Conservation (phyloP, 768 basidiomycete species). For the Collybia sordida region DNA sequence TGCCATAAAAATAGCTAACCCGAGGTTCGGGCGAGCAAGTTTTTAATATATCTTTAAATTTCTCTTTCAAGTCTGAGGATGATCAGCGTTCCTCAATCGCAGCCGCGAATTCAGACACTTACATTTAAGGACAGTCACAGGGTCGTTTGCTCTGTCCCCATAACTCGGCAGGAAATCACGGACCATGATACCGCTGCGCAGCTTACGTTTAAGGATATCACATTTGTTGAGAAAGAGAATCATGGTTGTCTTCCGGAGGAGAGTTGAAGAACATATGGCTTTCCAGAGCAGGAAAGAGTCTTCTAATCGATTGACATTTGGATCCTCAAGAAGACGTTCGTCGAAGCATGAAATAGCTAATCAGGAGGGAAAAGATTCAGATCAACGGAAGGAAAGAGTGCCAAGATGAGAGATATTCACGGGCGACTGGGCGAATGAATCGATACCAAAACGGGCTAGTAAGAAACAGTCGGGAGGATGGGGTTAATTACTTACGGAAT, state of each 20-base stretch:
- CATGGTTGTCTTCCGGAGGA: conserved; percentile 60
- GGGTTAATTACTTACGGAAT: conserved; percentile 46
- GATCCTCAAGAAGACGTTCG: conserved; percentile 54
- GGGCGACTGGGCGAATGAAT: conserved; percentile 42
- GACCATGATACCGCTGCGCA: conserved; percentile 46
- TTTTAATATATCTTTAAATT: conserved; percentile 53
- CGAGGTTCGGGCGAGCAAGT: conserved; percentile 49
- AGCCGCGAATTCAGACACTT: conserved; percentile 18
- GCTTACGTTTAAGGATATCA: conserved; percentile 56
- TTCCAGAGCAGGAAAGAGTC: conserved; percentile 73
- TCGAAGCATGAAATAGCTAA: conserved; percentile 45
- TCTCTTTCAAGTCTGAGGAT: conserved; percentile 34
- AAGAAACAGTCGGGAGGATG: not conserved
- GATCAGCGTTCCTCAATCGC: not conserved
- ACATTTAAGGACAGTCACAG: conserved; percentile 55
- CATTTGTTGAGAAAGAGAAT: conserved; percentile 78
- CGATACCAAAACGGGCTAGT: too few species aligned
- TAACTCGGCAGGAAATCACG: conserved; percentile 59
- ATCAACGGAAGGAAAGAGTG: conserved; percentile 19
- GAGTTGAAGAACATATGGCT: conserved; percentile 54
- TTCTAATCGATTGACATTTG: conserved; percentile 64
- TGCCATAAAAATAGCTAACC: conserved; percentile 56
- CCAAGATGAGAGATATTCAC: conserved; percentile 43
- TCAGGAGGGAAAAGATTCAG: not conserved
- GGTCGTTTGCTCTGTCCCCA: conserved; percentile 62